These are phyloP conservation scores for Phytophthora macrochlamydospora DNA, from an alignment of 352 stramenopile genomes.

Conservation along the genomic window DNA sequence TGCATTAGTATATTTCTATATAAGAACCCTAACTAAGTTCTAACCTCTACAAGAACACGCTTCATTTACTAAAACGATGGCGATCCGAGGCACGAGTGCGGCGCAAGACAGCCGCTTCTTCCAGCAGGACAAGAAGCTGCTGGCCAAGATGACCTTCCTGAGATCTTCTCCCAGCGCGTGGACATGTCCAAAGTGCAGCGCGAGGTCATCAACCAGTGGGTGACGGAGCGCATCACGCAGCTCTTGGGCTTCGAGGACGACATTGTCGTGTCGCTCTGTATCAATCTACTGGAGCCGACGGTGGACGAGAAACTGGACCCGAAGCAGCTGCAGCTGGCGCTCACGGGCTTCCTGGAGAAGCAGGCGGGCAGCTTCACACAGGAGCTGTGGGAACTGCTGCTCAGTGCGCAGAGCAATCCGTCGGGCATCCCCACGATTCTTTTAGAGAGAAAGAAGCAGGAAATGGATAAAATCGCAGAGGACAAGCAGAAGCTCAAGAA, in stretches of 20 bases:
- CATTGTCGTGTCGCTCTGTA: conserved; percentile 87
- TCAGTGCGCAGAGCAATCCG: conserved; percentile 88
- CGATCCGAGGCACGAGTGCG: conserved; percentile 48
- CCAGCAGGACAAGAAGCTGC: conserved; percentile 89
- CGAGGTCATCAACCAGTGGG: conserved; percentile 91
- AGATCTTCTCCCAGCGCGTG: conserved; percentile 78
- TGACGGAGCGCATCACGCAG: conserved; percentile 85
- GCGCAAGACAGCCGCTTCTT: conserved; percentile 86
- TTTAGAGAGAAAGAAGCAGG: conserved; percentile 91
- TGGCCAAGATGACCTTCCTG: conserved; percentile 84
- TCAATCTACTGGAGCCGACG: conserved; percentile 85
- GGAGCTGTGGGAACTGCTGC: conserved; percentile 90
- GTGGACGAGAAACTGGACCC: conserved; percentile 80
- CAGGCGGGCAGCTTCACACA: conserved; percentile 83
- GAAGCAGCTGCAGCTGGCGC: conserved; percentile 85
- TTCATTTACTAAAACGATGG: conserved; percentile 5
- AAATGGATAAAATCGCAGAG: conserved; percentile 68
- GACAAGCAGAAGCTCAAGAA: conserved; percentile 67
- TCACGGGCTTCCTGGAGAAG: conserved; percentile 93
- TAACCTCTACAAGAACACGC: no score
- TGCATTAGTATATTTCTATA: no score
- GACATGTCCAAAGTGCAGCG: conserved; percentile 91
- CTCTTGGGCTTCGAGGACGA: conserved; percentile 93
- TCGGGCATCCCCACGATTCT: conserved; percentile 88
- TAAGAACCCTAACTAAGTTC: no score